A percentile compares a stretch with the other conserved stretches of the same genome.
Conservation (phyloP, 2,329 filamentous ascomycete species). For the Paracamarosporium sp. region DNA sequence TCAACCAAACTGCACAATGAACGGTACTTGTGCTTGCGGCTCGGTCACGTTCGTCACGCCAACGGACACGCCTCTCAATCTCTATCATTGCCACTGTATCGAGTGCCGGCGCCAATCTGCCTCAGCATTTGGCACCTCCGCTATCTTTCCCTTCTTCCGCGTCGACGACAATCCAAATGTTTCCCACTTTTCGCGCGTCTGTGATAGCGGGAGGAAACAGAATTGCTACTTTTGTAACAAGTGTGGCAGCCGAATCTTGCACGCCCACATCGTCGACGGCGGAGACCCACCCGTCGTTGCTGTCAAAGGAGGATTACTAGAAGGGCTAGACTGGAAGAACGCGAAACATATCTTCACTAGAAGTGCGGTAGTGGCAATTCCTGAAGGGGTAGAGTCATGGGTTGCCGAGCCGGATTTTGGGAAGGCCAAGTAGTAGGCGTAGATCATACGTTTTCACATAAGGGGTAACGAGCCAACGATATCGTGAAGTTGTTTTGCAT, state of each 20-base stretch:
- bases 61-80: conserved; percentile 63
- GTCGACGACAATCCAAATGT: conserved; percentile 54
- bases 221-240: conserved; percentile 50
- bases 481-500: neutral
- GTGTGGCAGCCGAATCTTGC: conserved; percentile 71
- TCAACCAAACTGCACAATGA: conserved; percentile 18
- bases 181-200: conserved; percentile 23
- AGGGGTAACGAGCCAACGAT: neutral
- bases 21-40: conserved; percentile 67
- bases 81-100: conserved; percentile 75
- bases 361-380: conserved; percentile 72
- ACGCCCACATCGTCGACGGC: conserved; percentile 58
- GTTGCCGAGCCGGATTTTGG: conserved; percentile 57
- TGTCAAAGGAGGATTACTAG: conserved; percentile 72
- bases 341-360: conserved; percentile 72
- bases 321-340: conserved; percentile 55
- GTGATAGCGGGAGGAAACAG: conserved; percentile 30
- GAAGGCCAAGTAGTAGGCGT: conserved; percentile 8
- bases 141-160: conserved; percentile 72
- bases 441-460: neutral
- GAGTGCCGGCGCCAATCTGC: conserved; percentile 71
- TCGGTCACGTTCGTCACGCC: conserved; percentile 69
- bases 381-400: conserved; percentile 66
- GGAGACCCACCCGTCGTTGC: conserved; percentile 52
- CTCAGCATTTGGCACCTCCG: conserved; percentile 72